Evolutionary conservation across 2,329 filamentous ascomycete genomes (phyloP).

Genomic region (Lachnum nothofagi): DNA sequence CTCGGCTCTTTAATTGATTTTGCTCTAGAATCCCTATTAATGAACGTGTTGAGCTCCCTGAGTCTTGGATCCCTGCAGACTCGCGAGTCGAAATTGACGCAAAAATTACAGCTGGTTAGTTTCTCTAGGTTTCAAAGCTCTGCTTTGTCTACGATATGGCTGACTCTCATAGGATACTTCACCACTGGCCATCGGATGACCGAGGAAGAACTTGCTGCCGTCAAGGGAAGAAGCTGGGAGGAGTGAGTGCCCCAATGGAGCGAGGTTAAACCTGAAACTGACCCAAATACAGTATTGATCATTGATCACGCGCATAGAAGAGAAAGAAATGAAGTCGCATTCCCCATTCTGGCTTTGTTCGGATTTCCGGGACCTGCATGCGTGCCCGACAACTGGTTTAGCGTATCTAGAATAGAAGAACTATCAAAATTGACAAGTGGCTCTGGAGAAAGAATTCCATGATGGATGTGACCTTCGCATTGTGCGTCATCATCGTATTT

Average conservation of each 20-base stretch:
- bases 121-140: conserved; percentile 7
- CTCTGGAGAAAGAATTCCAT: neutral
- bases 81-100: conserved; percentile 98
- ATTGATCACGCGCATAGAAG: conserved; percentile 27
- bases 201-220: conserved; percentile 74
- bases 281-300: conserved; percentile 30
- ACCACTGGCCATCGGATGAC: conserved; percentile 88
- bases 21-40: conserved; percentile 69
- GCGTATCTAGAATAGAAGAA: neutral
- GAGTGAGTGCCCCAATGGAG: conserved; percentile 48
- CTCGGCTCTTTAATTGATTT: conserved; percentile 2
- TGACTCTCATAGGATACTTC: conserved; percentile 56
- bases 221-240: conserved; percentile 89
- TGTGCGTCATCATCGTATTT: neutral
- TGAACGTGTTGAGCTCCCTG: conserved; percentile 85
- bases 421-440: neutral
- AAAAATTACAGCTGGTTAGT: conserved; percentile 84
- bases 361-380: conserved; percentile 6
- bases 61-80: conserved; percentile 89
- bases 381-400: conserved; percentile 7
- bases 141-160: conserved; percentile 23
- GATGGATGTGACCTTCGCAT: neutral
- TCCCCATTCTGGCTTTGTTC: conserved; percentile 4
- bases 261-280: conserved; percentile 19
- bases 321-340: neutral